A percentile compares a stretch with the other conserved stretches of the same genome.
Evolutionary conservation across 2,329 filamentous ascomycete genomes (phyloP).

Genomic region (Sordariomycetes sp.): DNA sequence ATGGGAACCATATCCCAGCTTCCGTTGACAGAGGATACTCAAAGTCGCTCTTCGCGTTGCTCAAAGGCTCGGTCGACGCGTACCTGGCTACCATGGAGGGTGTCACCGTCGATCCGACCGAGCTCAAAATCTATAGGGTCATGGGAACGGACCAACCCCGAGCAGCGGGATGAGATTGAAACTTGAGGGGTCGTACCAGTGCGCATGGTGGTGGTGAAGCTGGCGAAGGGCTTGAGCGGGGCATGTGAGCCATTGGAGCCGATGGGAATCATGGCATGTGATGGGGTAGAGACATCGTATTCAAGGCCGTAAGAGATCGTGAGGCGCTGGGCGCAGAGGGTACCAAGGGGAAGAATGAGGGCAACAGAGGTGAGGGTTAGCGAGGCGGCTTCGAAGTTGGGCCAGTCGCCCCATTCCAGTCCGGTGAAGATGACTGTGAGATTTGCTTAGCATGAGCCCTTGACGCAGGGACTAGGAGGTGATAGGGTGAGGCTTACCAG

Average conservation of each 20-base stretch:
- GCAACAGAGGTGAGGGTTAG: slow-evolving; percentile 39
- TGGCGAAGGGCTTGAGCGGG: slow-evolving; percentile 7
- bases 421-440: slow-evolving; percentile 43
- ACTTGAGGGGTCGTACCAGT: slow-evolving; percentile 9
- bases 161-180: slow-evolving; percentile 15
- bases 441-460: neutral
- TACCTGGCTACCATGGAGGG: slow-evolving; percentile 13
- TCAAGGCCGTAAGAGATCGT: slow-evolving; percentile 14
- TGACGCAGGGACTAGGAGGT: neutral
- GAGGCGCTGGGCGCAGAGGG: slow-evolving; percentile 39
- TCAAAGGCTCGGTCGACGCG: slow-evolving; percentile 18
- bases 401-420: slow-evolving; percentile 31
- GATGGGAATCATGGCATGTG: neutral
- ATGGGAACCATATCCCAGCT: too few species aligned
- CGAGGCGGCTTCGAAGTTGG: slow-evolving; percentile 39
- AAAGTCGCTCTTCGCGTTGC: slow-evolving; percentile 21
- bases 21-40: slow-evolving; percentile 3
- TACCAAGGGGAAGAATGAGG: slow-evolving; percentile 42
- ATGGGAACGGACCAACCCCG: slow-evolving; percentile 9
- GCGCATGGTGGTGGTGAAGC: slow-evolving; percentile 5
- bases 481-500: slow-evolving; percentile 27
- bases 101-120: slow-evolving; percentile 11
- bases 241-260: slow-evolving; percentile 7
- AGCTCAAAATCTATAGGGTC: slow-evolving; percentile 22
- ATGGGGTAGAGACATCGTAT: slow-evolving; percentile 2